A percentile compares a stretch with the other conserved stretches of the same genome.
Evolutionary conservation across 2,329 filamentous ascomycete species (phyloP).

Genomic region (Graphilbum sp.): DNA sequence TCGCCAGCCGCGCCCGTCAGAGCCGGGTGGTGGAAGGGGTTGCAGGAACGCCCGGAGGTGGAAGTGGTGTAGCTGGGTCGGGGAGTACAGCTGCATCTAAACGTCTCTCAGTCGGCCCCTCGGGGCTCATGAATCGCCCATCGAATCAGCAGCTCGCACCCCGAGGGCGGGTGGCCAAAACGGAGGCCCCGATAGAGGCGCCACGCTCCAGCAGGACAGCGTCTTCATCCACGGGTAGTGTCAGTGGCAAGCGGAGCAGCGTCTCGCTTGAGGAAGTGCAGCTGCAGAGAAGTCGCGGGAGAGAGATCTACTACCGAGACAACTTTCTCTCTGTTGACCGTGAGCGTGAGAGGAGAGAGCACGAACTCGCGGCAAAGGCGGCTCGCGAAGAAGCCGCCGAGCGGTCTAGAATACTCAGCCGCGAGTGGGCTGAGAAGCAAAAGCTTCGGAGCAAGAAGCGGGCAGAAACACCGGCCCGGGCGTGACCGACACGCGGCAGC

Average conservation of each 20-base stretch:
- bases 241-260: slow-evolving; percentile 27
- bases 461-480: neutral
- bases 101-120: slow-evolving; percentile 10
- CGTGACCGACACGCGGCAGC: too few relatives aligned
- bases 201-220: slow-evolving; percentile 18
- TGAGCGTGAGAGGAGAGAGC: slow-evolving; percentile 35
- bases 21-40: slow-evolving; percentile 16
- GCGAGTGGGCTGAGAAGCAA: slow-evolving; percentile 40
- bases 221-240: slow-evolving; percentile 29
- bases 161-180: slow-evolving; percentile 14
- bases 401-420: slow-evolving; percentile 38
- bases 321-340: slow-evolving; percentile 28
- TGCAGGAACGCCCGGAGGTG: neutral
- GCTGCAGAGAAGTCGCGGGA: slow-evolving; percentile 34
- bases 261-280: slow-evolving; percentile 33
- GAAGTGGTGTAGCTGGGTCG: slow-evolving; percentile 1
- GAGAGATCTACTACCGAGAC: slow-evolving; percentile 37
- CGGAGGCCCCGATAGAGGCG: slow-evolving; percentile 15
- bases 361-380: slow-evolving; percentile 34
- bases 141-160: too few relatives aligned
- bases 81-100: slow-evolving; percentile 14
- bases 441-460: slow-evolving; percentile 7
- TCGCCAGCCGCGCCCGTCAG: slow-evolving; percentile 39
- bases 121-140: neutral
- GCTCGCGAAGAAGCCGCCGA: slow-evolving; percentile 46